Percentiles rank a stretch among this genome's conserved stretches.
phyloP scores from a whole-genome alignment of 768 basidiomycete genomes.

The Rhizopogon sp. region DNA sequence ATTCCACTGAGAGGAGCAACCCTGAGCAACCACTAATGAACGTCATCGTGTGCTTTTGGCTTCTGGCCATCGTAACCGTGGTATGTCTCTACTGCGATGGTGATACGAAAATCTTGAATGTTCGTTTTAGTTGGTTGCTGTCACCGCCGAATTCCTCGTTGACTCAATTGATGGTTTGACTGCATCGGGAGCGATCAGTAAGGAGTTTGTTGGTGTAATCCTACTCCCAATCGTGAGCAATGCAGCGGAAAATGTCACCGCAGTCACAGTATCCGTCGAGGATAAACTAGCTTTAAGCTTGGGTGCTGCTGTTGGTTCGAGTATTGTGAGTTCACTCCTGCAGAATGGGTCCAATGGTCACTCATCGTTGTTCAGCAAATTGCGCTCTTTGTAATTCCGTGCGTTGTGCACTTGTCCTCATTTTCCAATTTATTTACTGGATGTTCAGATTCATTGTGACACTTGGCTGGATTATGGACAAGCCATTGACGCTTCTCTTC shows the following conservation, averaged over 20 bases:
- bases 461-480: constrained; percentile 75
- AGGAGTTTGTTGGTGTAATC: constrained; percentile 84
- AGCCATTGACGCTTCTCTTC: constrained; percentile 78
- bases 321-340: constrained; percentile 49
- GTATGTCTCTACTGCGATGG: constrained; percentile 32
- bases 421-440: constrained; percentile 3
- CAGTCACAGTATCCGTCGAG: constrained; percentile 88
- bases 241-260: constrained; percentile 88
- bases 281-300: constrained; percentile 84
- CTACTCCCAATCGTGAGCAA: constrained; percentile 91
- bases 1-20: constrained; percentile 14
- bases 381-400: constrained; percentile 64
- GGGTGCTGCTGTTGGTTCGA: constrained; percentile 85
- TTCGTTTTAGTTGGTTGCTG: constrained; percentile 40
- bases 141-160: constrained; percentile 67
- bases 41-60: constrained; percentile 43
- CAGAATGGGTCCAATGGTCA: not conserved
- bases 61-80: constrained; percentile 56
- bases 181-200: constrained; percentile 45
- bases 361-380: constrained; percentile 49
- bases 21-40: constrained; percentile 45
- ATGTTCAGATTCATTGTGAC: constrained; percentile 60
- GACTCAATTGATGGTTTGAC: constrained; percentile 79
- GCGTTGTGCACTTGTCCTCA: constrained; percentile 13
- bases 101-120: not conserved